phyloP scores from a whole-genome alignment of 176 grass and related monocot species.

The Hordeum vulgare region DNA sequence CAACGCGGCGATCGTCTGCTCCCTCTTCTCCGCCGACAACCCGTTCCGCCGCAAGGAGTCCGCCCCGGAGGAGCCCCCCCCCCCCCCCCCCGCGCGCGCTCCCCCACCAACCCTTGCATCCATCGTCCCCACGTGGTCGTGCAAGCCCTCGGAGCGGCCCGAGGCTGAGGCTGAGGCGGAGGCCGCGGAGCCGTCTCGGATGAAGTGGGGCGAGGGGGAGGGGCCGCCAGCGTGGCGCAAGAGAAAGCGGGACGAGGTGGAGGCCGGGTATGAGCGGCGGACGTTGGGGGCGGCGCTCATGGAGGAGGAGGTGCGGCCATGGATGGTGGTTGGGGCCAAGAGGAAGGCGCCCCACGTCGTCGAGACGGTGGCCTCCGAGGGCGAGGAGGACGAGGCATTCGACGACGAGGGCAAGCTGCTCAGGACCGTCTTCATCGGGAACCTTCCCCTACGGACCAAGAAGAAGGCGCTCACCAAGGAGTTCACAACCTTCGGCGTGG shows the following conservation, averaged over 20 bases:
- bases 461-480: slow-evolving; percentile 59
- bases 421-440: slow-evolving; percentile 88
- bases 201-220: slow-evolving; percentile 6
- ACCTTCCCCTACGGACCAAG: slow-evolving; percentile 77
- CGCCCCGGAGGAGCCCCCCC: neutral
- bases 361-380: slow-evolving; percentile 5
- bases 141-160: neutral
- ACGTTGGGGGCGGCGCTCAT: neutral
- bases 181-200: neutral
- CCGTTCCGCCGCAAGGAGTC: slow-evolving; percentile 51
- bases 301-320: neutral
- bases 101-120: neutral
- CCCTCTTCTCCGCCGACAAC: slow-evolving; percentile 59
- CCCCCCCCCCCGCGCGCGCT: too few species aligned
- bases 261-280: slow-evolving; percentile 7
- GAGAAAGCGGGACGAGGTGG: slow-evolving; percentile 46
- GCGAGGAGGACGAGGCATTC: slow-evolving; percentile 49
- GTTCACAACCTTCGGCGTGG: slow-evolving; percentile 60
- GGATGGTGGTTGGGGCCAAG: slow-evolving; percentile 43
- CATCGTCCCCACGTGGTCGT: neutral
- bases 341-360: slow-evolving; percentile 56
- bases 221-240: neutral
- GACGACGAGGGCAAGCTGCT: slow-evolving; percentile 82
- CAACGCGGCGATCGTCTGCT: slow-evolving; percentile 23
- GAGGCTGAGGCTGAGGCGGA: neutral